Conservation (phyloP, 495 filamentous ascomycete species). For the Aspergillus nidulans region DNA sequence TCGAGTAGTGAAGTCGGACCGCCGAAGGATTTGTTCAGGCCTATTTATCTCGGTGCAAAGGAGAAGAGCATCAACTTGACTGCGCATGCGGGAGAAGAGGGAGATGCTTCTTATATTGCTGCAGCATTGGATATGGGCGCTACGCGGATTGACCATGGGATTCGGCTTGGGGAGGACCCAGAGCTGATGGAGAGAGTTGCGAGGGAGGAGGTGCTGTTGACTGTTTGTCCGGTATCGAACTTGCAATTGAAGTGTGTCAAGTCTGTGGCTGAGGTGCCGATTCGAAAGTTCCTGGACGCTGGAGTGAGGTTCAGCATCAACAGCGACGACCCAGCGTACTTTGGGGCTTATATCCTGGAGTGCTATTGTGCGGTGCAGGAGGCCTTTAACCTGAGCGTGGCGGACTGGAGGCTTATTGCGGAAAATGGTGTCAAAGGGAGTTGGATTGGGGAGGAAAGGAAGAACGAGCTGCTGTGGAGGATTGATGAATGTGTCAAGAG, state of each 20-base stretch:
- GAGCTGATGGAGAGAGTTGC: conserved; percentile 56
- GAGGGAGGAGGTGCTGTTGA: conserved; percentile 52
- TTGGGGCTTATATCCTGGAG: conserved; percentile 71
- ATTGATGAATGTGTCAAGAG: conserved; percentile 37
- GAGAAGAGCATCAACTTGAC: conserved; percentile 53
- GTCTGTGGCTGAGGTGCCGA: conserved; percentile 54
- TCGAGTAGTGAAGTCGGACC: conserved; percentile 61
- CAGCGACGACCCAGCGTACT: conserved; percentile 78
- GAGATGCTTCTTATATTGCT: conserved; percentile 61
- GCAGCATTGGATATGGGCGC: conserved; percentile 58
- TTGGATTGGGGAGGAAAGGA: conserved; percentile 46
- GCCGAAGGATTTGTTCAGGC: conserved; percentile 60
- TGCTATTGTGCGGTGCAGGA: conserved; percentile 76
- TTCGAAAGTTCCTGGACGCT: conserved; percentile 59
- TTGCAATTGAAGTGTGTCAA: conserved; percentile 57
- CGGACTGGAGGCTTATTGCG: conserved; percentile 63
- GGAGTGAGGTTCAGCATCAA: conserved; percentile 68
- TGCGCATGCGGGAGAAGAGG: conserved; percentile 74
- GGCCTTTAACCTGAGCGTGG: conserved; percentile 54
- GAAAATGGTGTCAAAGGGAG: conserved; percentile 60
- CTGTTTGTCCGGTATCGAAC: conserved; percentile 72
- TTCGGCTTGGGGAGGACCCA: conserved; percentile 58
- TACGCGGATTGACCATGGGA: conserved; percentile 68
- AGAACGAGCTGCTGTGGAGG: conserved; percentile 30
- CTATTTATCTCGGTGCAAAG: conserved; percentile 52